These are phyloP conservation scores for Camellia granthamiana DNA, from an alignment of 148 eudicot genomes.

Conservation along the genomic window DNA sequence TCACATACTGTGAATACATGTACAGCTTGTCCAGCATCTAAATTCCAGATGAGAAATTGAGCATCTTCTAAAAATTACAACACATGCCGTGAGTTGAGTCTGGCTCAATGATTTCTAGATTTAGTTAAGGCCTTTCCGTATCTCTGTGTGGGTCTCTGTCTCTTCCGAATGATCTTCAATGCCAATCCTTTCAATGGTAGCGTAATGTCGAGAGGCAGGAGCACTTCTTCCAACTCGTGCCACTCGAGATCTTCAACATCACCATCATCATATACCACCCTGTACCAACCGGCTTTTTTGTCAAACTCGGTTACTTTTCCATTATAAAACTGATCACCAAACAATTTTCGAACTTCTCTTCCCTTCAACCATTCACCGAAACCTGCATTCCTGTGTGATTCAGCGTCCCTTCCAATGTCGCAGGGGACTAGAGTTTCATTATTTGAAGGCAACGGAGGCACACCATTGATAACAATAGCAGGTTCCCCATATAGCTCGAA, in stretches of 20 bases:
- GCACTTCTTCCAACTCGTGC: conserved; percentile 60
- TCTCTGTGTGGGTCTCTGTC: conserved; percentile 32
- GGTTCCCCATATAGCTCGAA: conserved; percentile 76
- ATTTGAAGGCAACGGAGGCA: conserved; percentile 44
- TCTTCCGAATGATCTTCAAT: conserved; percentile 44
- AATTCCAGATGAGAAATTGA: too few relatives aligned
- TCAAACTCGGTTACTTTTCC: conserved; percentile 69
- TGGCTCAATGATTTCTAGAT: conserved; percentile 2
- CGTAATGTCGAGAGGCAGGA: conserved; percentile 64
- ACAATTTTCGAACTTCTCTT: conserved; percentile 62
- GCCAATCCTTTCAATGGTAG: conserved; percentile 63
- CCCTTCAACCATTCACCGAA: conserved; percentile 75
- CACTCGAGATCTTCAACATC: conserved; percentile 88
- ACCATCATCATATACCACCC: conserved; percentile 77
- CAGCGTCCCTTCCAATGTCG: conserved; percentile 19
- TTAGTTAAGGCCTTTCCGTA: conserved; percentile 17
- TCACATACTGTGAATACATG: too few relatives aligned
- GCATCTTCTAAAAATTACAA: too few relatives aligned
- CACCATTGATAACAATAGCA: conserved; percentile 63
- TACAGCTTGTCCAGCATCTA: too few relatives aligned
- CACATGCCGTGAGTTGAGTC: too few relatives aligned
- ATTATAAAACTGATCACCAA: conserved; percentile 38
- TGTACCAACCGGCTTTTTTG: conserved; percentile 64
- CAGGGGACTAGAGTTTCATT: conserved; percentile 19
- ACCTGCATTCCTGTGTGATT: conserved; percentile 27